Evolutionary conservation across 2,329 filamentous ascomycete species (phyloP), one percentile per base, ranked within the genome.

Genomic region (Didymella keratinophila): DNA sequence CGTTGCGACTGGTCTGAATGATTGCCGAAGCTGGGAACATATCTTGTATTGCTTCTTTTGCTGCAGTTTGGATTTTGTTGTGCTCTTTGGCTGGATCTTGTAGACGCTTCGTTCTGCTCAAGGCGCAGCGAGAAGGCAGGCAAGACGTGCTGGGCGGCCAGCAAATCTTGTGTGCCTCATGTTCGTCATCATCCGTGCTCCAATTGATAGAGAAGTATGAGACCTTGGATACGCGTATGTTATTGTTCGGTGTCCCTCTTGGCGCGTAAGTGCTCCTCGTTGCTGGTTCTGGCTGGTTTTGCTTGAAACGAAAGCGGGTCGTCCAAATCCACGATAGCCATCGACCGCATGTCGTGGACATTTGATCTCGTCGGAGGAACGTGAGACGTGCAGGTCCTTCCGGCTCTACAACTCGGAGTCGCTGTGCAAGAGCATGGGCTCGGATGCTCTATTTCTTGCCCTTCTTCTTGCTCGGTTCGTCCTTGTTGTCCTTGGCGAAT

Each of bases 401-500:
- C 12, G 20, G 11, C 18, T 3, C 2, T 2, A 42, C 21, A 4
- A 16, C 2, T 32, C 9, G n/a, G 8, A 4, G n/a, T n/a, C 27
- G 25, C 27, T 5, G n/a, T 14, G 27, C 27, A 39, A 4, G 5
- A n/a, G 6, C 2, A 1, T 28, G 1, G 2, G 9, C 11, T 25
- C 10, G n/a, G 28, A 12, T 4, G 5, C 11, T 36, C 37, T 34
- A 71, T 42, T 73, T 77, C 63, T 72, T 76, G n/a, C 69, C 66
- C 32, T 73, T 74, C 61, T 74, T 71, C 61, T 71, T 71, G 18
- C 52, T 58, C 36, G 69, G 67, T 7, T 64, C 65, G 11, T 74
- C 74, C 64, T 56, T 74, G 12, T 81, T 79, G 37, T 88, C 87
- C 56, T 80, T 82, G 10, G 86, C 87, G 67, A 91, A 86, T 0